Conservation (phyloP, 1,284 basidiomycete genomes). For the Coniferiporia sulphurascens region DNA sequence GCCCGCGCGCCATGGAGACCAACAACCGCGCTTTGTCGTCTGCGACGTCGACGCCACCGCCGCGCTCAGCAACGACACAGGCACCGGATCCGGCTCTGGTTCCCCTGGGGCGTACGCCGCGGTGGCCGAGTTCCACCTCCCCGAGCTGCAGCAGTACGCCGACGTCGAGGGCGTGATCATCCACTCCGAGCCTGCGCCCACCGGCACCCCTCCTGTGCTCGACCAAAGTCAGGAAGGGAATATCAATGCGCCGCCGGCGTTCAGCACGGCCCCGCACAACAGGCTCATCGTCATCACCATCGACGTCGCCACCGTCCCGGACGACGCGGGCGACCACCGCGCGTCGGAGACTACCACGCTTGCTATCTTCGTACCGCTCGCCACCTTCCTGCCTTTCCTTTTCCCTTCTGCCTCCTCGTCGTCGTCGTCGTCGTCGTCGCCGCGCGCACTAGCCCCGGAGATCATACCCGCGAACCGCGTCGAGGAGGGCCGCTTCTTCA, state of each 20-base stretch:
- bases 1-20: constrained; percentile 5
- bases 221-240: background rate
- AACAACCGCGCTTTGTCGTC: constrained; percentile 12
- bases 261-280: constrained; percentile 39
- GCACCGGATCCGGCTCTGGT: constrained; percentile 17
- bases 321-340: constrained; percentile 22
- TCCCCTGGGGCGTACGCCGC: constrained; percentile 26
- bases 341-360: constrained; percentile 24
- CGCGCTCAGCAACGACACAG: background rate
- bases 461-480: constrained; percentile 13
- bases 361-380: constrained; percentile 45
- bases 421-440: no score
- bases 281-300: constrained; percentile 47
- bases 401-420: no score
- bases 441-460: constrained; percentile 9
- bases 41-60: constrained; percentile 13
- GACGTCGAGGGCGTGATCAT: constrained; percentile 36
- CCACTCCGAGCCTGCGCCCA: constrained; percentile 52
- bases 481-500: background rate
- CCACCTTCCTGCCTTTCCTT: constrained; percentile 35
- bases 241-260: constrained; percentile 24
- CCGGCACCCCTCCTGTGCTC: constrained; percentile 33
- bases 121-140: constrained; percentile 38
- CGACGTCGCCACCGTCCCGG: constrained; percentile 28
- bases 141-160: constrained; percentile 28